A percentile compares a stretch with the other conserved stretches of the same genome.
phyloP scores from a whole-genome alignment of 2,329 filamentous ascomycete species.

The Claviceps sorghi region DNA sequence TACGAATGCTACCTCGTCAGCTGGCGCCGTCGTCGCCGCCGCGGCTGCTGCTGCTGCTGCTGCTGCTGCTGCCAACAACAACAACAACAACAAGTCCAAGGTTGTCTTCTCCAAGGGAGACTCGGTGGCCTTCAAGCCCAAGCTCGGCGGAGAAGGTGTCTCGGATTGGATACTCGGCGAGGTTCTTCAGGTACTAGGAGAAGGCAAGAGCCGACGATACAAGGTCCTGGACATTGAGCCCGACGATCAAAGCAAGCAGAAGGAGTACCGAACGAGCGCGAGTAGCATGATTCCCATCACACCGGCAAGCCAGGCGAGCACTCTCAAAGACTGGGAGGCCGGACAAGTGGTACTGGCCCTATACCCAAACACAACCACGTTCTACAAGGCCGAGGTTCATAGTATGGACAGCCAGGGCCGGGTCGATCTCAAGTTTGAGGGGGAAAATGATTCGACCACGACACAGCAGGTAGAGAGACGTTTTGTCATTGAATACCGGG shows the following conservation, averaged over 20 bases:
- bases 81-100: conserved; percentile 28
- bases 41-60: not conserved
- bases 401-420: conserved; percentile 43
- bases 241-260: conserved; percentile 51
- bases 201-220: conserved; percentile 64
- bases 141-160: conserved; percentile 32
- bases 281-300: conserved; percentile 68
- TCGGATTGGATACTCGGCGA: conserved; percentile 62
- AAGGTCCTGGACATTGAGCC: conserved; percentile 69
- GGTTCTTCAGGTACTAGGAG: conserved; percentile 59
- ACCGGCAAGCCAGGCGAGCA: conserved; percentile 31
- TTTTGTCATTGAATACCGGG: conserved; percentile 60
- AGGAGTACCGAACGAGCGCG: conserved; percentile 56
- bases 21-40: not conserved
- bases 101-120: conserved; percentile 47
- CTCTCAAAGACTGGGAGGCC: conserved; percentile 44
- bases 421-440: conserved; percentile 61
- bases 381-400: conserved; percentile 73
- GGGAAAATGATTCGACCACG: conserved; percentile 59
- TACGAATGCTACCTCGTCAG: not conserved
- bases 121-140: conserved; percentile 52
- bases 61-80: conserved; percentile 3
- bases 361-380: conserved; percentile 73
- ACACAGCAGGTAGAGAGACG: conserved; percentile 62
- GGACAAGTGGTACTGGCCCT: conserved; percentile 63